Evolutionary conservation across 345 rosid species (phyloP), one percentile per base, ranked within the genome.

Genomic region (Eutrema japonicum): DNA sequence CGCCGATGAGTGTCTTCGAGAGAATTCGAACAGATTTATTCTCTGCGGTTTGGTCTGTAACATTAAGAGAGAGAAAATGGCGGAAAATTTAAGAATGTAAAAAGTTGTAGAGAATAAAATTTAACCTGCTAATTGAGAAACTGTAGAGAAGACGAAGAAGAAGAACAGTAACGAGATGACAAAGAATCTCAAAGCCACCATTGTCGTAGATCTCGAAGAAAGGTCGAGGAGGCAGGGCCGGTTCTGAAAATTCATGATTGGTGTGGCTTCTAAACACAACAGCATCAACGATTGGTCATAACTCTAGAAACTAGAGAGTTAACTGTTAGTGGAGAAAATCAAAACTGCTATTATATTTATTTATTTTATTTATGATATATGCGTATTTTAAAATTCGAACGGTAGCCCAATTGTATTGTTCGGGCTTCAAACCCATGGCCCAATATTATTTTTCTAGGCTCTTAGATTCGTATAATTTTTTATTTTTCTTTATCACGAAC

Each of bases 1-100:
- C 89, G 60, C 90, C 95, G 2, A 89, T 66, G 27, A 86, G 75
- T 54, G 93, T 88, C 64, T 77, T 88, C 4, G 96, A 89, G 48
- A 94, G 97, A 52, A 83, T 76, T 9, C 71, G 72, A 65, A 52
- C 22, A 32, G 79, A 68, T 64, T 66, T 72, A 8, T 35, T 65
- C 43, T 11, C 55, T n/a, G 48, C 58, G 18, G 18, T 77, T 72
- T 74, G 76, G 53, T 73, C 87, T 84, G 63, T 9, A 66, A 46
- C 36, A 54, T 46, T 47, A 12, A 7, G 16, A 0, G 63, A 56
- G 27, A 33, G 29, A 8, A 0, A 9, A 10, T 8, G 11, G 11
- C 5, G 4, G 38, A 42, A 4, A 37, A 4, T 6, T 55, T 5
- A 11, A 2, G 9, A 18, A 11, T 33, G 27, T 52, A 10, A 43